Base-by-base conservation (phyloP, 805 yeast genomes). In the Debaryomyces hansenii region DNA sequence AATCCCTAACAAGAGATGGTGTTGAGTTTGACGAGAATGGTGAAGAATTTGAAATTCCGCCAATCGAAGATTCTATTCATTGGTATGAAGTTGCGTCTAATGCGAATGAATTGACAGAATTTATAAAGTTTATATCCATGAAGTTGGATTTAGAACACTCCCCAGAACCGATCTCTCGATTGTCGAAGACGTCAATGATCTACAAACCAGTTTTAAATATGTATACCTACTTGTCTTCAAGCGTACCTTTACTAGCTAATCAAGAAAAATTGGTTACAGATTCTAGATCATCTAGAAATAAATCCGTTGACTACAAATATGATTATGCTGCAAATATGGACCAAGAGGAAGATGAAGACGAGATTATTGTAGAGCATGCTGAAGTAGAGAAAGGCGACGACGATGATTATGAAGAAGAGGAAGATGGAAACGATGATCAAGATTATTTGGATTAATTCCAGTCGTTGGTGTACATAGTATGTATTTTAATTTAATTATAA, bases 11-110 rank as follows among this genome's bases (percentile, higher is more conserved):
- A 2, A 49, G 37, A 4, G 63, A 62, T 32, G 76, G 75, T 0
- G 50, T 67, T 5, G 75, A 72, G 37, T 69, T 70, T 42, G 66
- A 64, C 49, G 55, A 47, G 3, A 47, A 54, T 4, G 74, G 72
- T 1, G 53, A 64, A 1, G 73, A 68, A 46, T 54, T 66, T 1
- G 47, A 42, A 6, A 20, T 37, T 11, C 29, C 31, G 4, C 44
- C 41, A 8, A 35, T 38, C 4, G 46, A 49, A 10, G 49, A 45
- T 7, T 42, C 49, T 3, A 48, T 57, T 16, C 48, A 57, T 37
- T 66, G 73, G 67, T 69, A 61, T 46, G 70, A 68, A 46, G 69
- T 72, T 2, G 78, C 78, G 0, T 45, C 65, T 8, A 61, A 58
- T 46, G 49, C 56, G 15, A 50, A 41, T 2, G 70, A 70, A 45